Conservation (phyloP, 768 basidiomycete species). For the Pleurotus citrinopileatus region DNA sequence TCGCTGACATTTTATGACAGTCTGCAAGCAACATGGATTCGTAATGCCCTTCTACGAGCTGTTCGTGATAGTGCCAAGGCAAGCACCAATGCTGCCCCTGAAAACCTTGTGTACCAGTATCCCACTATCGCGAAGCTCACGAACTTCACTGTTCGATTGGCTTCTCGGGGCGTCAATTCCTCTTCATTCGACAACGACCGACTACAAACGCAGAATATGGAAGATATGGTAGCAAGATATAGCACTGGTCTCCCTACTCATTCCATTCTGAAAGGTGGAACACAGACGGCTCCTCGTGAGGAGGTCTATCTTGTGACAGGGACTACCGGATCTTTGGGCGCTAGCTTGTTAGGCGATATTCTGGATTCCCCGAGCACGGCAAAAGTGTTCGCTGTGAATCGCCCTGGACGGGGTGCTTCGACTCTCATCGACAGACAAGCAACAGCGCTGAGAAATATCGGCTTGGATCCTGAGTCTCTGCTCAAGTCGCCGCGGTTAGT, state of each 20-base stretch:
- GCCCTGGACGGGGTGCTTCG: neutral
- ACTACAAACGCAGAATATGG: conserved; percentile 12
- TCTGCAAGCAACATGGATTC: conserved; percentile 10
- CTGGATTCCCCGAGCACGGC: neutral
- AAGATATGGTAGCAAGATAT: conserved; percentile 15
- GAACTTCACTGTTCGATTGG: neutral
- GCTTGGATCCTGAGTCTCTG: neutral
- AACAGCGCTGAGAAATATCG: neutral
- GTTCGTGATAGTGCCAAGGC: neutral
- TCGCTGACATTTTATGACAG: neutral
- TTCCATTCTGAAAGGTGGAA: neutral
- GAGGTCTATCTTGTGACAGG: conserved; percentile 8
- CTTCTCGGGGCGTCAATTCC: neutral
- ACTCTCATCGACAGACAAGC: neutral
- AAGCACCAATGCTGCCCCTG: conserved; percentile 15
- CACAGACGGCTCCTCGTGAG: neutral
- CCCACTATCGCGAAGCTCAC: neutral
- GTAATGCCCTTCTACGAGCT: conserved; percentile 4
- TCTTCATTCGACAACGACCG: neutral
- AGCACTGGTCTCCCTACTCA: neutral
- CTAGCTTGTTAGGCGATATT: conserved; percentile 2
- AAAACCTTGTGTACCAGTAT: conserved; percentile 8
- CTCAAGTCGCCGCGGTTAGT: neutral
- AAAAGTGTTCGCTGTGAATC: conserved; percentile 3
- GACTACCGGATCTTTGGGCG: conserved; percentile 12